Conservation (phyloP, 2,329 filamentous ascomycete species). For the Colletotrichum navitas region DNA sequence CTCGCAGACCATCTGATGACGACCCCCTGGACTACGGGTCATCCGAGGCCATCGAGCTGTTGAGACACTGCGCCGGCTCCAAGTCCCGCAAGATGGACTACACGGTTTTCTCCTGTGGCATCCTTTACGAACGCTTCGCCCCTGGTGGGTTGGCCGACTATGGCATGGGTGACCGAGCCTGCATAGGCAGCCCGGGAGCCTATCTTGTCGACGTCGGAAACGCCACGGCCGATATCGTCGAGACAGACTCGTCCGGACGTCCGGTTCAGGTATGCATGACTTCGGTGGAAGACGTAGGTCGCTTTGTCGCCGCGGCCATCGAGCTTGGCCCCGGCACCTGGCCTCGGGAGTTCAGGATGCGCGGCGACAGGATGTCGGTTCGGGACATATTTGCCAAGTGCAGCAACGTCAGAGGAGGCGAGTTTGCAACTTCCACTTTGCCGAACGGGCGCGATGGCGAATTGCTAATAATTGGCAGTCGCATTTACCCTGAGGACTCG, state of each 20-base stretch:
- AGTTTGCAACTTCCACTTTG: conserved; percentile 42
- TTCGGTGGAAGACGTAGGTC: conserved; percentile 76
- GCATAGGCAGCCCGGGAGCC: conserved; percentile 68
- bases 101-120: conserved; percentile 79
- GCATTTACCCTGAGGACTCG: conserved; percentile 55
- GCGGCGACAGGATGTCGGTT: conserved; percentile 74
- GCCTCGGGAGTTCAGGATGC: conserved; percentile 77
- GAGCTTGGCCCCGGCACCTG: conserved; percentile 71
- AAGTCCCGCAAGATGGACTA: conserved; percentile 68
- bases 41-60: conserved; percentile 65
- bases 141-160: conserved; percentile 73
- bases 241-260: conserved; percentile 62
- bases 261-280: conserved; percentile 74
- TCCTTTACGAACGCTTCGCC: conserved; percentile 82
- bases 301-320: conserved; percentile 78
- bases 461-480: conserved; percentile 48
- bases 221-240: conserved; percentile 71
- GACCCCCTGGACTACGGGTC: conserved; percentile 74
- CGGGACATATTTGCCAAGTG: conserved; percentile 68
- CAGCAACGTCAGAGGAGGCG: conserved; percentile 63
- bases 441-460: background rate
- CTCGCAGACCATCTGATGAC: conserved; percentile 60
- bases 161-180: conserved; percentile 69
- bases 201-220: conserved; percentile 74
- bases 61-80: conserved; percentile 65